Evolutionary conservation across 2,329 filamentous ascomycete genomes (phyloP).

Genomic region (Fusarium proliferatum): DNA sequence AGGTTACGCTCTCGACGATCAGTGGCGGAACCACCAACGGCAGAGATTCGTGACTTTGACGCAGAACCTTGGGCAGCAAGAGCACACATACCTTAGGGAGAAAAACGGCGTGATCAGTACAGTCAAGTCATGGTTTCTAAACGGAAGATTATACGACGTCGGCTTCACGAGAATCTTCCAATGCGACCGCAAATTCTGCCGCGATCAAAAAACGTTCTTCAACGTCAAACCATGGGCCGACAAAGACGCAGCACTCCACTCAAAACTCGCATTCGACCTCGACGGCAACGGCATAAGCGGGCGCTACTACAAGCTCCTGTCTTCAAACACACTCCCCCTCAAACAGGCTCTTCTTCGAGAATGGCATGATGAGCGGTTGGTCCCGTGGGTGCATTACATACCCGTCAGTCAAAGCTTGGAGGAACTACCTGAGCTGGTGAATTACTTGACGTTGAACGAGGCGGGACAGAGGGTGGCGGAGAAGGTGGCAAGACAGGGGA

Average conservation of each 20-base stretch:
- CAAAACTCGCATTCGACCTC: constrained; percentile 60
- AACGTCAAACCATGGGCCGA: constrained; percentile 46
- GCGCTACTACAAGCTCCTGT: constrained; percentile 62
- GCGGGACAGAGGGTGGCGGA: constrained; percentile 60
- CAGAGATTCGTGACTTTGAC: constrained; percentile 57
- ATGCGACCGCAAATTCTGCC: constrained; percentile 53
- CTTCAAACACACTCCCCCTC: constrained; percentile 58
- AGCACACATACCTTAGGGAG: constrained; percentile 50
- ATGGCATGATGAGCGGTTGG: constrained; percentile 68
- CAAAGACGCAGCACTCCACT: constrained; percentile 51
- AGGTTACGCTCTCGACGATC: constrained; percentile 49
- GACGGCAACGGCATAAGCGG: constrained; percentile 68
- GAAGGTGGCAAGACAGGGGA: constrained; percentile 64
- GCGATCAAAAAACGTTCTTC: constrained; percentile 50
- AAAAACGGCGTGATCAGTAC: constrained; percentile 26
- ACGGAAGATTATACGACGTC: constrained; percentile 55
- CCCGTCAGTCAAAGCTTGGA: constrained; percentile 62
- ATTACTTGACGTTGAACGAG: constrained; percentile 56
- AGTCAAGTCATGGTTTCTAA: constrained; percentile 48
- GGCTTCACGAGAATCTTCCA: constrained; percentile 60
- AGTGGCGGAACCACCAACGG: constrained; percentile 59
- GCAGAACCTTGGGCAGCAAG: constrained; percentile 45
- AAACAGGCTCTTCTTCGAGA: constrained; percentile 65
- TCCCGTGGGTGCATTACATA: constrained; percentile 68
- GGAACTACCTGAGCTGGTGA: constrained; percentile 64